These are phyloP conservation scores for Trichosanthes truncata DNA, from an alignment of 306 rosid genomes.

Conservation along the genomic window DNA sequence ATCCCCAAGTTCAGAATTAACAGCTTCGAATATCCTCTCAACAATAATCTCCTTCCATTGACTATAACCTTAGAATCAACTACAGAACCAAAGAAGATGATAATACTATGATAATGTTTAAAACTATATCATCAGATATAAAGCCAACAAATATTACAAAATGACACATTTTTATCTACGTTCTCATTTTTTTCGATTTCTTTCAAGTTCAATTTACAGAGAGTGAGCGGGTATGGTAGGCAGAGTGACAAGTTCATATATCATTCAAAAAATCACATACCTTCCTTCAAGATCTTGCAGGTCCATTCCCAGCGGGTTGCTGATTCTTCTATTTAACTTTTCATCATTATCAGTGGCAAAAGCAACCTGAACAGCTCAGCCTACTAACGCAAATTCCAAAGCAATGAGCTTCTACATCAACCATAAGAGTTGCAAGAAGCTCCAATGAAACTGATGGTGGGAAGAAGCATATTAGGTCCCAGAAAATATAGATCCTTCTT, in stretches of 20 bases:
- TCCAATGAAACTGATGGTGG: slow-evolving; percentile 50
- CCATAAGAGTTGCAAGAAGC: slow-evolving; percentile 43
- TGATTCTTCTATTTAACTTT: slow-evolving; percentile 28
- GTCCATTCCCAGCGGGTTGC: slow-evolving; percentile 17
- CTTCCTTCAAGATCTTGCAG: slow-evolving; percentile 46
- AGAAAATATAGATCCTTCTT: slow-evolving; percentile 23
- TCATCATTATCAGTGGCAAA: slow-evolving; percentile 18
- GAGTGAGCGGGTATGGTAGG: too few relatives aligned
- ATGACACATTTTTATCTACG: background rate
- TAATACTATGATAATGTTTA: too few relatives aligned
- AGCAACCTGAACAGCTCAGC: slow-evolving; percentile 12
- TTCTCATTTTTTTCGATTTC: background rate
- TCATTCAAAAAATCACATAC: slow-evolving; percentile 19
- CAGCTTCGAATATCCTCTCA: background rate
- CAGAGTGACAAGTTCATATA: background rate
- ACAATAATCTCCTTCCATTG: background rate
- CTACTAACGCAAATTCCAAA: background rate
- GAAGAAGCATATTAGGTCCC: slow-evolving; percentile 7
- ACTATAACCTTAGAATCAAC: background rate
- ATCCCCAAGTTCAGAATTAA: background rate
- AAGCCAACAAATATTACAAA: background rate
- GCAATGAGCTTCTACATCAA: slow-evolving; percentile 25
- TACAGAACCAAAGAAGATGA: background rate
- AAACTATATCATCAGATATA: too few relatives aligned
- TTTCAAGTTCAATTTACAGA: background rate